phyloP scores from a whole-genome alignment of 2,329 filamentous ascomycete genomes.

The Aspergillus quadrilineatus region DNA sequence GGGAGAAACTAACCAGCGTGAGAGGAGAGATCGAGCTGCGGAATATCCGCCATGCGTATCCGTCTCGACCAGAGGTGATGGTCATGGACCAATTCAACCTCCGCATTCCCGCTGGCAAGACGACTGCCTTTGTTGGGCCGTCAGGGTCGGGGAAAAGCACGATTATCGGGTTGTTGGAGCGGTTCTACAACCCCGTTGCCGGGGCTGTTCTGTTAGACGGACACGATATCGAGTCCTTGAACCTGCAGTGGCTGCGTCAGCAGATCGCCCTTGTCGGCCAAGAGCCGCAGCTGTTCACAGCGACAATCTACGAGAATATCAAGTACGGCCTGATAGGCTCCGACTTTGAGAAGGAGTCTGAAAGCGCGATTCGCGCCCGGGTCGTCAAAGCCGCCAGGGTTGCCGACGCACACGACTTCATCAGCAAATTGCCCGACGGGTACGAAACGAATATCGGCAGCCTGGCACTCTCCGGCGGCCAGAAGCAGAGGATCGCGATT shows the following conservation, averaged over 20 bases:
- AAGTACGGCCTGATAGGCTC: constrained; percentile 61
- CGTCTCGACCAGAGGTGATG: constrained; percentile 44
- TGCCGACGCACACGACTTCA: constrained; percentile 73
- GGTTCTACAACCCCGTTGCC: constrained; percentile 58
- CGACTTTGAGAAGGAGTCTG: constrained; percentile 59
- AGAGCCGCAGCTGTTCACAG: constrained; percentile 79
- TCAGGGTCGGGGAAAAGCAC: constrained; percentile 45
- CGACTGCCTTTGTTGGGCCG: constrained; percentile 59
- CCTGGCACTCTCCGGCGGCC: constrained; percentile 72
- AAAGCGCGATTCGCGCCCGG: constrained; percentile 47
- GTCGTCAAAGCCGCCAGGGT: constrained; percentile 24
- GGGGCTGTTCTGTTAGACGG: constrained; percentile 64
- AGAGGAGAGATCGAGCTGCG: constrained; percentile 41
- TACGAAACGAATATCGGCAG: constrained; percentile 21
- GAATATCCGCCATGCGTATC: constrained; percentile 49
- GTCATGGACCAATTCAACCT: constrained; percentile 48
- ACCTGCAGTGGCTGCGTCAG: constrained; percentile 58
- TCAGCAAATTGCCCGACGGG: constrained; percentile 67
- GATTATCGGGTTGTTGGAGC: constrained; percentile 54
- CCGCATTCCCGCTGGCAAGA: constrained; percentile 48
- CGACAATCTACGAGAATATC: constrained; percentile 81
- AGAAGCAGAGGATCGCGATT: constrained; percentile 96
- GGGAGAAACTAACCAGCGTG: constrained; percentile 24
- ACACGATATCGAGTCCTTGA: constrained; percentile 69
- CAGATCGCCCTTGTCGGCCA: constrained; percentile 80